A percentile compares a stretch with the other conserved stretches of the same genome.
Evolutionary conservation across 139 green algal genomes (phyloP).

Genomic region (Parachlorella kessleri): DNA sequence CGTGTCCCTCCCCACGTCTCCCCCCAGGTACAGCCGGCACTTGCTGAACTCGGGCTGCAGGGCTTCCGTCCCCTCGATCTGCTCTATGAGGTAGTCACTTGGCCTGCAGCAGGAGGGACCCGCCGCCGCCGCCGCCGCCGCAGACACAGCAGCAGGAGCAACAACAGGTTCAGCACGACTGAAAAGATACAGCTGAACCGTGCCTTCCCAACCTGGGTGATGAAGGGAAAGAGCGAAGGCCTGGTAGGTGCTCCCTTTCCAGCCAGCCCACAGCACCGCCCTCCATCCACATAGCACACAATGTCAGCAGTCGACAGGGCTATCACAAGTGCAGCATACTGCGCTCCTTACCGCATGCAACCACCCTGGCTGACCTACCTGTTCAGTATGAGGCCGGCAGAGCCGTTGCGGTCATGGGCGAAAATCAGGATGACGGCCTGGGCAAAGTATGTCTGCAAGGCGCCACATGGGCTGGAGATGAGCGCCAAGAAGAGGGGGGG

Average conservation of each 20-base stretch:
- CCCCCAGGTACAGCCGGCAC: conserved; percentile 74
- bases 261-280: too few species aligned
- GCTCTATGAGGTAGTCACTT: conserved; percentile 53
- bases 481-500: too few species aligned
- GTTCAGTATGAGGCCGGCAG: conserved; percentile 87
- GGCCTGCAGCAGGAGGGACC: conserved; percentile 29
- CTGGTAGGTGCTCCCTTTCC: too few species aligned
- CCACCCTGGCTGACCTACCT: too few species aligned
- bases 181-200: background rate
- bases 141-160: background rate
- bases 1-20: conserved; percentile 72
- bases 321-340: too few species aligned
- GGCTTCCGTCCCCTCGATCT: conserved; percentile 21
- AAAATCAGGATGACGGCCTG: conserved; percentile 80
- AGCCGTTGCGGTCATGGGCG: conserved; percentile 59
- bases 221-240: too few species aligned
- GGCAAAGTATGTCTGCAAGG: conserved; percentile 19
- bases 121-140: background rate
- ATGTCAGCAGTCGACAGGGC: too few species aligned
- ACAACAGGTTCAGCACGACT: background rate
- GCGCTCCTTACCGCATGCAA: background rate
- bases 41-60: conserved; percentile 57
- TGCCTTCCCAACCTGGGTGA: too few species aligned
- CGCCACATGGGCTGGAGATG: background rate
- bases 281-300: too few species aligned